Conservation (phyloP, 2,329 filamentous ascomycete genomes). For the Cercospora sp. region DNA sequence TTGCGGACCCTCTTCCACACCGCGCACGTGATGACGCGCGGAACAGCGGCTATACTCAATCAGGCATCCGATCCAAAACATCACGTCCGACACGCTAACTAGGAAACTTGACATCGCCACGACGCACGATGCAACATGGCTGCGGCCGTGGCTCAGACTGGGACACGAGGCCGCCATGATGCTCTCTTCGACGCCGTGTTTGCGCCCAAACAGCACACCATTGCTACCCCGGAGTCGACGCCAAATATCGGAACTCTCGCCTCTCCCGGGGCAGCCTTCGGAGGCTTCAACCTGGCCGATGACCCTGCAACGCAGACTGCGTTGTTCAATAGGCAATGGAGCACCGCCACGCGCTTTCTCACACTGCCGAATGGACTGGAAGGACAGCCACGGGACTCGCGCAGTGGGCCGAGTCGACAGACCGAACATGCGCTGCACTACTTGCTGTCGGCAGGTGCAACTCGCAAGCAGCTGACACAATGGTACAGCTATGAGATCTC, state of each 20-base stretch:
- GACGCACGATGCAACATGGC: slow-evolving; percentile 21
- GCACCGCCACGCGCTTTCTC: slow-evolving; percentile 48
- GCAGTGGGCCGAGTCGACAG: slow-evolving; percentile 17
- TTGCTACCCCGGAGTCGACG: slow-evolving; percentile 48
- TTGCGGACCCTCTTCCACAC: not conserved
- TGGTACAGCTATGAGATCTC: slow-evolving; percentile 50
- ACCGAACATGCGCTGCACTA: slow-evolving; percentile 22
- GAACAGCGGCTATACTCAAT: not conserved
- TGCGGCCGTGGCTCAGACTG: slow-evolving; percentile 8
- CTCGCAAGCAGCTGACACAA: slow-evolving; percentile 40
- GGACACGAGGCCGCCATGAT: slow-evolving; percentile 13
- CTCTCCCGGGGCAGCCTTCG: slow-evolving; percentile 44
- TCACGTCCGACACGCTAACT: not conserved
- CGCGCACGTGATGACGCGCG: slow-evolving; percentile 1
- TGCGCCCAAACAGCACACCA: slow-evolving; percentile 45
- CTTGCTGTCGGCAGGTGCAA: slow-evolving; percentile 15
- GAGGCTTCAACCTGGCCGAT: slow-evolving; percentile 42
- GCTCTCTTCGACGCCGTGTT: slow-evolving; percentile 47
- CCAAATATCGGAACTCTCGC: slow-evolving; percentile 44
- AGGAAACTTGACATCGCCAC: not conserved
- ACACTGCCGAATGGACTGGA: slow-evolving; percentile 12
- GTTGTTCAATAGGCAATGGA: slow-evolving; percentile 47
- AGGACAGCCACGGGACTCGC: not conserved
- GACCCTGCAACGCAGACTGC: slow-evolving; percentile 40
- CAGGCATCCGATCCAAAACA: slow-evolving; percentile 12